These are phyloP conservation scores for Melampsora larici-populina DNA, from an alignment of 1,284 basidiomycete species.

Conservation along the genomic window DNA sequence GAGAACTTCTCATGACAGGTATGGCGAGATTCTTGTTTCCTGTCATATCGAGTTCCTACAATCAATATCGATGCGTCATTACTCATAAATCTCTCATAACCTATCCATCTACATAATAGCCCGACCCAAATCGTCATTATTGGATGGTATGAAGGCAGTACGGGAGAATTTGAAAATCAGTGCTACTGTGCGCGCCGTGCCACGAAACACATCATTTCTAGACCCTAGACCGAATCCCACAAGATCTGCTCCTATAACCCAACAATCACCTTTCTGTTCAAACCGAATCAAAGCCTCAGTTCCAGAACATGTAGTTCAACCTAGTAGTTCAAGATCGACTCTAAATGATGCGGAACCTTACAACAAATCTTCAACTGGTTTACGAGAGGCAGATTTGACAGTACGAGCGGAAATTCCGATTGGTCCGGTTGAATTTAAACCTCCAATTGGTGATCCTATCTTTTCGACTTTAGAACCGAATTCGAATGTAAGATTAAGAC, in stretches of 20 bases:
- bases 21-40: background rate
- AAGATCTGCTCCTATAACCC: background rate
- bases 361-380: background rate
- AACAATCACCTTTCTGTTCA: constrained; percentile 5
- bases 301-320: background rate
- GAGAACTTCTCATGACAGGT: background rate
- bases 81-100: no score
- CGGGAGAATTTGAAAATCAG: background rate
- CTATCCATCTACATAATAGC: background rate
- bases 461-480: constrained; percentile 80
- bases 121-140: background rate
- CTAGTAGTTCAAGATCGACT: background rate
- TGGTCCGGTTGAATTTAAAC: constrained; percentile 68
- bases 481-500: constrained; percentile 79
- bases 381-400: constrained; percentile 66
- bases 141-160: background rate
- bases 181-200: background rate
- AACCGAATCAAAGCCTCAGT: background rate
- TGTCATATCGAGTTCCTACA: no score
- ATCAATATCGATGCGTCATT: no score
- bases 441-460: constrained; percentile 65
- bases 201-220: background rate
- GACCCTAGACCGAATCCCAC: background rate
- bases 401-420: constrained; percentile 69
- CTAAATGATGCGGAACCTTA: background rate